Percentiles rank a stretch among this genome's conserved stretches.
These are phyloP conservation scores for Dendrobium catenatum DNA, from an alignment of 106 monocot species.

Conservation along the genomic window DNA sequence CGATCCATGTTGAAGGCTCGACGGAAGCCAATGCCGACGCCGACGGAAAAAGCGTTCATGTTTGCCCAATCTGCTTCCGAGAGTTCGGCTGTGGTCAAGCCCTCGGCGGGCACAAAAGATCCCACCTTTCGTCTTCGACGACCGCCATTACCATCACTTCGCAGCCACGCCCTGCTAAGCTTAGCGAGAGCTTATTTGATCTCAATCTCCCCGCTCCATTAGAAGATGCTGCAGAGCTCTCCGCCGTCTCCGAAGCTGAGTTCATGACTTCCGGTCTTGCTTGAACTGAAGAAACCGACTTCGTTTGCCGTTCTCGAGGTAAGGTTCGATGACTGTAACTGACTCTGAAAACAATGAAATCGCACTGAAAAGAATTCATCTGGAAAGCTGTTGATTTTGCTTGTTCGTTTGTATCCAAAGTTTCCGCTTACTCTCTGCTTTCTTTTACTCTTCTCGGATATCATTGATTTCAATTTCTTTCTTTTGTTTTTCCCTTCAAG, in stretches of 20 bases:
- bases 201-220: conserved; percentile 39
- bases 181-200: conserved; percentile 15
- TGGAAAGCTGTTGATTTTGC: neutral
- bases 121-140: neutral
- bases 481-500: neutral
- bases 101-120: conserved; percentile 5
- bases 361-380: neutral
- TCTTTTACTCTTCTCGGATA: neutral
- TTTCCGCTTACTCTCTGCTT: neutral
- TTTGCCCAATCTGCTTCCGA: conserved; percentile 16
- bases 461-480: neutral
- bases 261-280: neutral
- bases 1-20: neutral
- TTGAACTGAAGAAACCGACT: neutral
- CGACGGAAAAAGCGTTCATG: neutral
- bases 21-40: conserved; percentile 3
- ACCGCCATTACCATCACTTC: neutral
- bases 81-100: conserved; percentile 18
- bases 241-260: conserved; percentile 13
- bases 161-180: conserved; percentile 1
- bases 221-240: conserved; percentile 27
- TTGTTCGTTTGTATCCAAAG: neutral
- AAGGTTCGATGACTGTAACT: neutral
- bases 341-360: neutral
- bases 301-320: neutral